Percentiles rank a stretch among this genome's conserved stretches.
Conservation (phyloP, 2,329 filamentous ascomycete species). For the Nemania sp. region DNA sequence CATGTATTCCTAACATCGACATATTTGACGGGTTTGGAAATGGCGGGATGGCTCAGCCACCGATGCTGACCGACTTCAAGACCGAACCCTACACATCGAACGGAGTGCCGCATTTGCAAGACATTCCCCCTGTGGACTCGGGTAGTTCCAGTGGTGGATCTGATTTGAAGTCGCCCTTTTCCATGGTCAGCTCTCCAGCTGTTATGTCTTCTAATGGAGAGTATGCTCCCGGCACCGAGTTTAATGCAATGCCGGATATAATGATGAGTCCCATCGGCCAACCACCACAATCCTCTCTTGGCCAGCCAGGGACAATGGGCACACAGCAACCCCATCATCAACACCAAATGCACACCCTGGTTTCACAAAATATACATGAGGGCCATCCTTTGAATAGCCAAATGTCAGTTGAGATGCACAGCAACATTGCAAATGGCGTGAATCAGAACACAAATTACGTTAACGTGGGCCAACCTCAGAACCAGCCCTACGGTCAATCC, state of each 20-base stretch:
- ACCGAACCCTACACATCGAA: slow-evolving; percentile 44
- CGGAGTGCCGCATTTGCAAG: slow-evolving; percentile 47
- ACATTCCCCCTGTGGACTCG: slow-evolving; percentile 46
- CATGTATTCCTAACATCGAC: slow-evolving; percentile 53
- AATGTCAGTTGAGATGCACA: slow-evolving; percentile 42
- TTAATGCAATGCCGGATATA: slow-evolving; percentile 57
- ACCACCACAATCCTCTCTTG: slow-evolving; percentile 40
- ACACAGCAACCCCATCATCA: slow-evolving; percentile 41
- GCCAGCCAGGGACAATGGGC: slow-evolving; percentile 40
- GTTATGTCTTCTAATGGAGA: slow-evolving; percentile 59
- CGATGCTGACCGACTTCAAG: slow-evolving; percentile 53
- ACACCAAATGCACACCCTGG: slow-evolving; percentile 34
- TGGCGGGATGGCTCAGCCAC: slow-evolving; percentile 62
- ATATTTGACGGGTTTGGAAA: slow-evolving; percentile 70
- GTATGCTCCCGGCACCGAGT: slow-evolving; percentile 53
- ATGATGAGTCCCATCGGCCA: slow-evolving; percentile 56
- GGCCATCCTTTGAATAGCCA: slow-evolving; percentile 42
- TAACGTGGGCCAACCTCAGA: slow-evolving; percentile 40
- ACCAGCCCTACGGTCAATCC: slow-evolving; percentile 37
- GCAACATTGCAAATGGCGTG: slow-evolving; percentile 37
- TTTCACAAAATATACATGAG: slow-evolving; percentile 40
- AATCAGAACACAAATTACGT: slow-evolving; percentile 41
- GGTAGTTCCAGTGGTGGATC: slow-evolving; percentile 43
- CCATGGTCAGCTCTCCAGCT: slow-evolving; percentile 53
- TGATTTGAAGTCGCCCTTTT: slow-evolving; percentile 56